Conservation (phyloP, 2,329 filamentous ascomycete genomes). For the Verticillium tricorpus region DNA sequence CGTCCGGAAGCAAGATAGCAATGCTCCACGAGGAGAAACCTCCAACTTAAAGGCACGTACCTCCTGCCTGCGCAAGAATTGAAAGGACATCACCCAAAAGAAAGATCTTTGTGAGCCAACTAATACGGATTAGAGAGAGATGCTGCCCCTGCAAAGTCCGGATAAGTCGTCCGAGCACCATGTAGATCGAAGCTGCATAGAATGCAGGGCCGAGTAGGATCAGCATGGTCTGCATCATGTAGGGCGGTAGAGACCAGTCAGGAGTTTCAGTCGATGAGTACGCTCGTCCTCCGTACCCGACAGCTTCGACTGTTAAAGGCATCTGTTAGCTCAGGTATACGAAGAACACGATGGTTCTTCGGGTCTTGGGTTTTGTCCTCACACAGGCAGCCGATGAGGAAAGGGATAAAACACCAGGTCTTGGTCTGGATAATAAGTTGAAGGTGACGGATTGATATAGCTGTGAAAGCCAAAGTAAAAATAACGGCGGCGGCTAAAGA, state of each 20-base stretch:
- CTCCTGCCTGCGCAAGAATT: slow-evolving; percentile 40
- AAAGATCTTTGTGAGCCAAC: slow-evolving; percentile 49
- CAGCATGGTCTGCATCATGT: slow-evolving; percentile 35
- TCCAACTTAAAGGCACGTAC: slow-evolving; percentile 22
- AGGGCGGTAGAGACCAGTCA: slow-evolving; percentile 27
- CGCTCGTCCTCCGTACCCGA: no score
- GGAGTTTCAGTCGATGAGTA: slow-evolving; percentile 28
- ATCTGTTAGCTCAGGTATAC: no score
- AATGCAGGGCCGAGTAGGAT: slow-evolving; percentile 42
- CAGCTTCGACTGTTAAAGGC: no score
- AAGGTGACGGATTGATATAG: not conserved
- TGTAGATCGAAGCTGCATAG: slow-evolving; percentile 47
- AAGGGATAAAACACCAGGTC: no score
- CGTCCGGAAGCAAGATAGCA: no score
- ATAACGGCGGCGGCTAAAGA: not conserved
- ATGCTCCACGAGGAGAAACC: no score
- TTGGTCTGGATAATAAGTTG: no score
- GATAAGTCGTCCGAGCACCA: slow-evolving; percentile 32
- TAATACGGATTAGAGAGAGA: slow-evolving; percentile 22
- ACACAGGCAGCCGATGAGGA: no score
- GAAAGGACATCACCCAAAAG: slow-evolving; percentile 49
- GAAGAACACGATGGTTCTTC: no score
- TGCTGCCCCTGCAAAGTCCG: no score
- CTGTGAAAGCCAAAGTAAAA: not conserved
- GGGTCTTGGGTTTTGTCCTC: no score